Evolutionary conservation across 148 eudicot species (phyloP).

Genomic region (Agrostemma githago): DNA sequence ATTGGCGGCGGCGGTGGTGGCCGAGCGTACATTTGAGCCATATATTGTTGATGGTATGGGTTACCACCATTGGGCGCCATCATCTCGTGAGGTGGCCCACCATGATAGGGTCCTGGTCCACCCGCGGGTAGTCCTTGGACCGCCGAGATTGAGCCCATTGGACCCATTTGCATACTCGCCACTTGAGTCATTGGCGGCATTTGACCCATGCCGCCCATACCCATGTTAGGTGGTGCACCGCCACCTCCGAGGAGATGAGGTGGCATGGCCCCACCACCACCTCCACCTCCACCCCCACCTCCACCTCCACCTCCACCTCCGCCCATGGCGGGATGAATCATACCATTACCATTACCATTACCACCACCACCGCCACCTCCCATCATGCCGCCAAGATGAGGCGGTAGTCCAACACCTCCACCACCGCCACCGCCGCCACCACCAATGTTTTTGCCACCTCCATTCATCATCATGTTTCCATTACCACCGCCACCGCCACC

Average conservation of each 20-base stretch:
- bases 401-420: slow-evolving; percentile 24
- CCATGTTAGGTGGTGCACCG: no score
- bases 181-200: slow-evolving; percentile 49
- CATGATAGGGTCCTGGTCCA: slow-evolving; percentile 37
- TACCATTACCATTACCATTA: no score
- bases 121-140: slow-evolving; percentile 75
- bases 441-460: slow-evolving; percentile 18
- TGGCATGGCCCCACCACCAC: slow-evolving; percentile 22
- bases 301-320: slow-evolving; percentile 14
- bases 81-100: slow-evolving; percentile 45
- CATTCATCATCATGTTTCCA: slow-evolving; percentile 12
- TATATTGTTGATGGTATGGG: slow-evolving; percentile 66
- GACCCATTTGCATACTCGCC: slow-evolving; percentile 66
- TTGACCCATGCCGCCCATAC: slow-evolving; percentile 41
- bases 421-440: slow-evolving; percentile 32
- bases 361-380: no score
- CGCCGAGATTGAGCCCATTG: slow-evolving; percentile 47
- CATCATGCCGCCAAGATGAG: slow-evolving; percentile 30
- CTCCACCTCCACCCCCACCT: no score
- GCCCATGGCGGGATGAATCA: no score
- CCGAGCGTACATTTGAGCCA: slow-evolving; percentile 76
- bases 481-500: slow-evolving; percentile 30
- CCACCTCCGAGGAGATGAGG: slow-evolving; percentile 29
- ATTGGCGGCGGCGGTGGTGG: slow-evolving; percentile 73
- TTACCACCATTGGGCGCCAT: slow-evolving; percentile 51